A percentile compares a stretch with the other conserved stretches of the same genome.
These are phyloP conservation scores for Ceratobasidium sp. DNA, from an alignment of 1,284 basidiomycete species.

Conservation along the genomic window DNA sequence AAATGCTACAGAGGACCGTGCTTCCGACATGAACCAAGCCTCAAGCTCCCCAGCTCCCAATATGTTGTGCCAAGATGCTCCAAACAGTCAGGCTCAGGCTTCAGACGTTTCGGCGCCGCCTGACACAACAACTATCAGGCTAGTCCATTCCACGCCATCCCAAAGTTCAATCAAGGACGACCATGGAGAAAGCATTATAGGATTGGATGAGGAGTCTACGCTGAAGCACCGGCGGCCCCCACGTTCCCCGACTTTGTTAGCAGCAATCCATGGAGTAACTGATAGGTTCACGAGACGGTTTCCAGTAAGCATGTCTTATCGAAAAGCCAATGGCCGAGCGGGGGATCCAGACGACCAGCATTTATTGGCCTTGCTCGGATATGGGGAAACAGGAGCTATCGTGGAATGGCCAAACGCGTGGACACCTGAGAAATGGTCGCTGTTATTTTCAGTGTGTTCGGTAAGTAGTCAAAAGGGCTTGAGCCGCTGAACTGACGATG, in stretches of 20 bases:
- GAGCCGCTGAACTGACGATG: background rate
- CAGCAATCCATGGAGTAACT: conserved; percentile 34
- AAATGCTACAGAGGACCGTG: too few relatives aligned
- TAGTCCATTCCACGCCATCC: background rate
- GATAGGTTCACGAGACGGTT: conserved; percentile 39
- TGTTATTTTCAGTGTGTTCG: conserved; percentile 67
- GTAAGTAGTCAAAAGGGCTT: conserved; percentile 53
- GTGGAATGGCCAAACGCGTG: conserved; percentile 56
- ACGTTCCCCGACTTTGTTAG: conserved; percentile 32
- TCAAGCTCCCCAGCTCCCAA: background rate
- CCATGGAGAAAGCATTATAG: background rate
- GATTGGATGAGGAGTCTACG: conserved; percentile 1
- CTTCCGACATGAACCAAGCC: background rate
- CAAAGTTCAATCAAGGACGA: background rate
- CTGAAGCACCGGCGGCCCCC: conserved; percentile 4
- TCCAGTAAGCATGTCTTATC: conserved; percentile 37
- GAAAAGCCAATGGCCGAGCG: conserved; percentile 15
- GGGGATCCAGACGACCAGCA: conserved; percentile 18
- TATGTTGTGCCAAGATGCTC: background rate
- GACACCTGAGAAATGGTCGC: conserved; percentile 71
- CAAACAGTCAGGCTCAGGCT: background rate
- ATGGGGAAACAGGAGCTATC: conserved; percentile 41
- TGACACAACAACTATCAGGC: background rate
- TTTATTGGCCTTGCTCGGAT: conserved; percentile 30
- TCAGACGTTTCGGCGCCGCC: background rate